Evolutionary conservation across 306 rosid species (phyloP).

Genomic region (Castanospermum australe): DNA sequence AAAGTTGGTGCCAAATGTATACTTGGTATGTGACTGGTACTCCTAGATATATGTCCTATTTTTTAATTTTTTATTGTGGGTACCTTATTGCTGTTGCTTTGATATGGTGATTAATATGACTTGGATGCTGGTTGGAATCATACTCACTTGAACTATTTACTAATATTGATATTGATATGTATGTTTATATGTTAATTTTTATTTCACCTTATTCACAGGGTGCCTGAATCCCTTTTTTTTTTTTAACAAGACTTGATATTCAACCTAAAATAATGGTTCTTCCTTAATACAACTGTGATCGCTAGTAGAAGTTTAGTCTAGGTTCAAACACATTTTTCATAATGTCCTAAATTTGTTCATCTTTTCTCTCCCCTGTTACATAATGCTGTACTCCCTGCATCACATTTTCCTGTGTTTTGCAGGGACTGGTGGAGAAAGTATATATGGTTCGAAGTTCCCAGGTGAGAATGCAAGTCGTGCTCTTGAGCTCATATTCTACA

Average conservation of each 20-base stretch:
- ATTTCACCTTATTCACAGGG: no score
- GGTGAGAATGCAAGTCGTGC: constrained; percentile 46
- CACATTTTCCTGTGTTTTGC: constrained; percentile 30
- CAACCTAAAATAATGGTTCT: no score
- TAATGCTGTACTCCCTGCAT: background rate
- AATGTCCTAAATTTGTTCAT: background rate
- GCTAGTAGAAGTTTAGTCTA: background rate
- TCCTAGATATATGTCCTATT: no score
- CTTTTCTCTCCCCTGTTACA: background rate
- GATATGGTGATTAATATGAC: no score
- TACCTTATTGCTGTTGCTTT: no score
- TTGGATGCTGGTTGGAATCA: no score
- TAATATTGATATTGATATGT: no score
- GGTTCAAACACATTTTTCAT: background rate
- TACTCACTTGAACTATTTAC: no score
- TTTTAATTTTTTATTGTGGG: no score
- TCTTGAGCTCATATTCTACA: background rate
- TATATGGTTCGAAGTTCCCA: constrained; percentile 82
- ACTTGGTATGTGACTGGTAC: no score
- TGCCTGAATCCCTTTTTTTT: no score
- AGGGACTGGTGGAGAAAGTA: constrained; percentile 98
- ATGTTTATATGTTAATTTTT: background rate
- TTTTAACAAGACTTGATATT: background rate
- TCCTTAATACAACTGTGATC: background rate
- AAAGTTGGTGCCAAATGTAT: no score